Evolutionary conservation across 1,139 yeast genomes (phyloP).

Genomic region (Hanseniaspora gamundiae): DNA sequence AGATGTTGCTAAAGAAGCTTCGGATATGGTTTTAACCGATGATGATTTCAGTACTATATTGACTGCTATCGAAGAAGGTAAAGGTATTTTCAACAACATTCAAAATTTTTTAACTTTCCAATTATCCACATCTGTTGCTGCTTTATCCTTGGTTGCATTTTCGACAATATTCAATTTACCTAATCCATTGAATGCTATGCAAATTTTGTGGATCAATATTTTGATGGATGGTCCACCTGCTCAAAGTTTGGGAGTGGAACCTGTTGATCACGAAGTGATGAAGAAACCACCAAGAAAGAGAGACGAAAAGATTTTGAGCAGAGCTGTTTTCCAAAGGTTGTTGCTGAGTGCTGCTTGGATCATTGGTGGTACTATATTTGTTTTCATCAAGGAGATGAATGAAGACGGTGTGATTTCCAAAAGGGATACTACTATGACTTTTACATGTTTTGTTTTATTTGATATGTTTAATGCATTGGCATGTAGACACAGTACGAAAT

Average conservation of each 20-base stretch:
- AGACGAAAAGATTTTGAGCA: slow-evolving; percentile 68
- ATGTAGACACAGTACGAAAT: slow-evolving; percentile 78
- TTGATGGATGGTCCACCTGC: slow-evolving; percentile 99
- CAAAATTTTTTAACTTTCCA: slow-evolving; percentile 92
- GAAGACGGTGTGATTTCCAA: slow-evolving; percentile 67
- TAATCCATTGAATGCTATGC: slow-evolving; percentile 97
- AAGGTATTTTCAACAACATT: slow-evolving; percentile 88
- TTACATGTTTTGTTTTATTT: slow-evolving; percentile 86
- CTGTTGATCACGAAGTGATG: slow-evolving; percentile 93
- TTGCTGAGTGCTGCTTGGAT: slow-evolving; percentile 64
- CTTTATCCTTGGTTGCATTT: slow-evolving; percentile 75
- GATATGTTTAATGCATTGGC: slow-evolving; percentile 94
- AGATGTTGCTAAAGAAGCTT: slow-evolving; percentile 96
- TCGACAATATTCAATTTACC: slow-evolving; percentile 81
- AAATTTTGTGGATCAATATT: slow-evolving; percentile 92
- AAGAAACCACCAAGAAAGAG: slow-evolving; percentile 85
- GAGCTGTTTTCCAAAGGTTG: slow-evolving; percentile 55
- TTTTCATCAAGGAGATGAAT: slow-evolving; percentile 73
- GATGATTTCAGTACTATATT: slow-evolving; percentile 91
- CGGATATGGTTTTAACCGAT: slow-evolving; percentile 94
- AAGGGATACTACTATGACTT: slow-evolving; percentile 97
- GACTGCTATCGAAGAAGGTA: slow-evolving; percentile 91
- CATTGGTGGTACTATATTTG: slow-evolving; percentile 69
- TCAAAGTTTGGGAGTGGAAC: slow-evolving; percentile 92
- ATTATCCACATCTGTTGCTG: slow-evolving; percentile 90